Conservation (phyloP, 164 flowering plant genomes). For the Euptelea pleiosperma region DNA sequence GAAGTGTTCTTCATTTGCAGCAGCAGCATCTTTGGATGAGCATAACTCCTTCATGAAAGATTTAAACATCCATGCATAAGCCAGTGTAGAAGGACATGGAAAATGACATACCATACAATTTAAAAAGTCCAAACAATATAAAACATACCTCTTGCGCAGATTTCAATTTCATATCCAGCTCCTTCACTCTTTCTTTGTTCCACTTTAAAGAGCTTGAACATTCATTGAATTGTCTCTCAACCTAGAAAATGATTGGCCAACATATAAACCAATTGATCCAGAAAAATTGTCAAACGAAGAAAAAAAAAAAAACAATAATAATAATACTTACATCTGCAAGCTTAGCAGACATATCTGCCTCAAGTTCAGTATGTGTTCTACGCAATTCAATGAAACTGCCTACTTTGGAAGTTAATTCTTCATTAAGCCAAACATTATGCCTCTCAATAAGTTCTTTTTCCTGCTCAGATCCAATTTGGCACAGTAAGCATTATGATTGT, state of each 20-base stretch:
- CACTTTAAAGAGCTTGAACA: slow-evolving; percentile 57
- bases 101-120: slow-evolving; percentile 2
- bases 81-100: background rate
- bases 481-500: background rate
- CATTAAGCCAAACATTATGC: slow-evolving; percentile 90
- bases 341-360: slow-evolving; percentile 78
- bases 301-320: background rate
- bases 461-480: slow-evolving; percentile 34
- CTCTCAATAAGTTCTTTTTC: slow-evolving; percentile 91
- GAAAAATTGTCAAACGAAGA: background rate
- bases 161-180: slow-evolving; percentile 57
- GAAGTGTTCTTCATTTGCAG: slow-evolving; percentile 58
- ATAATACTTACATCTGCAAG: slow-evolving; percentile 60
- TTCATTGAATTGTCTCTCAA: slow-evolving; percentile 60
- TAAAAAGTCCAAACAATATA: background rate
- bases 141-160: slow-evolving; percentile 64
- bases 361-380: slow-evolving; percentile 51
- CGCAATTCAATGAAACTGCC: slow-evolving; percentile 51
- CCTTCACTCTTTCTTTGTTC: slow-evolving; percentile 65
- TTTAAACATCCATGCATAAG: background rate
- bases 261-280: background rate
- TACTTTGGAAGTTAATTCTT: slow-evolving; percentile 69
- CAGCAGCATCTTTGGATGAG: slow-evolving; percentile 58
- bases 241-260: slow-evolving; percentile 27
- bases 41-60: slow-evolving; percentile 53